Conservation (phyloP, 2,329 filamentous ascomycete genomes). For the Cladosporium sp. region DNA sequence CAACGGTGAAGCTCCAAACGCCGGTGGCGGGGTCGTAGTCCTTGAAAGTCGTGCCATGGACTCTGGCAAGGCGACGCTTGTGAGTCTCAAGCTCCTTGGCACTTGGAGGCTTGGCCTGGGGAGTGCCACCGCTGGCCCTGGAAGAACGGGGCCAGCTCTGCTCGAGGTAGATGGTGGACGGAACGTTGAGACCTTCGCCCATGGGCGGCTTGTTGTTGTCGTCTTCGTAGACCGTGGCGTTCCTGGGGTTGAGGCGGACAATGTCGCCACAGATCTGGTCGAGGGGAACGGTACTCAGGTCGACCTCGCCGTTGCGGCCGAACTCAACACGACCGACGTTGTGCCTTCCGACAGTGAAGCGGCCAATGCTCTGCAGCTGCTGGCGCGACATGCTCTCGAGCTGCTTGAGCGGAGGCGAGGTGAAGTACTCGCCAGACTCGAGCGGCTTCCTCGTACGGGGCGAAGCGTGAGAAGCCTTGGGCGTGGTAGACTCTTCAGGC, state of each 20-base stretch:
- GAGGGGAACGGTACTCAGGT: conserved; percentile 73
- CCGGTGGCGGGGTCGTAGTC: conserved; percentile 75
- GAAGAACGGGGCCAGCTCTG: conserved; percentile 84
- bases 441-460: conserved; percentile 27
- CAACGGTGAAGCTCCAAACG: conserved; percentile 87
- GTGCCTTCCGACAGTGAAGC: conserved; percentile 78
- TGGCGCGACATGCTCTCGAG: conserved; percentile 75
- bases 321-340: conserved; percentile 81
- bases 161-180: conserved; percentile 79
- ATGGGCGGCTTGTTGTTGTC: conserved; percentile 72
- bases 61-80: conserved; percentile 72
- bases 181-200: conserved; percentile 88
- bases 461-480: conserved; percentile 31
- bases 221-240: conserved; percentile 81
- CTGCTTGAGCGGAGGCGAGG: conserved; percentile 69
- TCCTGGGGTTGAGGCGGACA: conserved; percentile 70
- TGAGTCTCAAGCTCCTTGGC: conserved; percentile 74
- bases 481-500: conserved; percentile 7
- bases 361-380: conserved; percentile 68
- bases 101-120: conserved; percentile 43
- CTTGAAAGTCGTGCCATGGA: conserved; percentile 76
- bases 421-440: conserved; percentile 78
- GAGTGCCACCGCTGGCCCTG: conserved; percentile 3
- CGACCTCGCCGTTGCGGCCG: conserved; percentile 58
- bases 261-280: conserved; percentile 76